These are phyloP conservation scores for Cadophora sp. DNA, from an alignment of 2,329 filamentous ascomycete species.

Conservation along the genomic window DNA sequence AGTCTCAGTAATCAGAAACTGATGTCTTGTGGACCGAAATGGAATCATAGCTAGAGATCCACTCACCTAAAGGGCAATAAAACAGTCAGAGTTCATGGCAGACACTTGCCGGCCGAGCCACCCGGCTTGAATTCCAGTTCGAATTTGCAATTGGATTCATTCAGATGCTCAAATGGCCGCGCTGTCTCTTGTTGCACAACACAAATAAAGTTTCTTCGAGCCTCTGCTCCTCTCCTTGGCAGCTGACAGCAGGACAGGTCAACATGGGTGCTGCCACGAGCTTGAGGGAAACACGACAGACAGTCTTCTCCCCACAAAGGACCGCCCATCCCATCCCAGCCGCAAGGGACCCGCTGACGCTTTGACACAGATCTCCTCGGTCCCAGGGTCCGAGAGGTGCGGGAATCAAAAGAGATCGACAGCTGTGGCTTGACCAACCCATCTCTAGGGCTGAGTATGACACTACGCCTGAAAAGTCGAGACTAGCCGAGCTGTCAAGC, in stretches of 20 bases:
- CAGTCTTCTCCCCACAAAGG: not conserved
- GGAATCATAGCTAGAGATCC: not conserved
- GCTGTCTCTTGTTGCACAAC: not conserved
- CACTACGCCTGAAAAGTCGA: not conserved
- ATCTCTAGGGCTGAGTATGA: constrained; percentile 11
- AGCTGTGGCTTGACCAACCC: not conserved
- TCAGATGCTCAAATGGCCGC: not conserved
- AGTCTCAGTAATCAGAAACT: not conserved
- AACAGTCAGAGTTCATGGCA: not conserved
- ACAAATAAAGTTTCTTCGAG: not conserved
- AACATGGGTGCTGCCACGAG: constrained; percentile 7
- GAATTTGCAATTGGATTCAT: not conserved
- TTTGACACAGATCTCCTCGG: not conserved
- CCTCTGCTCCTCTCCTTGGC: not conserved
- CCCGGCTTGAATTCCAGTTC: not conserved
- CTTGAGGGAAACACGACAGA: not conserved
- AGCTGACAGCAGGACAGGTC: constrained; percentile 2
- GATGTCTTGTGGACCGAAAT: not conserved
- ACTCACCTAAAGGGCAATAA: not conserved
- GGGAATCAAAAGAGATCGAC: not conserved
- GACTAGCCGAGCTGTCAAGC: constrained; percentile 5
- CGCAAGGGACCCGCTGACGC: not conserved
- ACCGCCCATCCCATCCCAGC: not conserved
- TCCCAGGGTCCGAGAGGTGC: not conserved
- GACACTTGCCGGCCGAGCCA: not conserved